A percentile compares a stretch with the other conserved stretches of the same genome.
Conservation (phyloP, 257 asterid species). For the Solanum stenotomum region DNA sequence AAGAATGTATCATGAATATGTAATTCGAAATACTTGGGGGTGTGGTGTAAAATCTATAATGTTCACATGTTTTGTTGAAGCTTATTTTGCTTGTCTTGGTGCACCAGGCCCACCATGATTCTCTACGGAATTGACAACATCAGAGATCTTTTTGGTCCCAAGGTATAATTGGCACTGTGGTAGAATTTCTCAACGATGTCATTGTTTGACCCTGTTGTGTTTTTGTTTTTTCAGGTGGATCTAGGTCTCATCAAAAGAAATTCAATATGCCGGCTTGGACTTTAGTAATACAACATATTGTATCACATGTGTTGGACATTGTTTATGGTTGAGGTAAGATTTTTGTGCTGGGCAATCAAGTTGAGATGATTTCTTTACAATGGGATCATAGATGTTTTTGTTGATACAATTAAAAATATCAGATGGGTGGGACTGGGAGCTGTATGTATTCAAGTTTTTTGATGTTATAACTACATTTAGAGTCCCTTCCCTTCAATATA, state of each 20-base stretch:
- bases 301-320: not conserved
- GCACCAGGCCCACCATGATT: constrained; percentile 83
- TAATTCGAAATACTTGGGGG: too few species aligned
- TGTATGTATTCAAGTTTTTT: not conserved
- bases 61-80: not conserved
- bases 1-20: too few species aligned
- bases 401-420: not conserved
- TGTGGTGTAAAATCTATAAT: too few species aligned
- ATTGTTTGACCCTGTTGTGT: not conserved
- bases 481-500: not conserved
- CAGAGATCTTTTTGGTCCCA: constrained; percentile 94
- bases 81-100: not conserved
- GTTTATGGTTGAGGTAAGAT: not conserved
- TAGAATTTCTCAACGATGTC: not conserved
- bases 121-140: constrained; percentile 84
- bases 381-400: not conserved
- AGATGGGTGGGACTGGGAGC: not conserved
- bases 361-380: not conserved
- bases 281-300: constrained; percentile 4
- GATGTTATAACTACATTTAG: not conserved
- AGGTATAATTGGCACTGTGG: constrained; percentile 33
- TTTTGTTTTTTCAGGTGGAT: constrained; percentile 55
- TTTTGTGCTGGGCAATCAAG: not conserved
- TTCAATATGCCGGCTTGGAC: constrained; percentile 74
- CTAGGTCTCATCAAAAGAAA: constrained; percentile 71